phyloP scores from a whole-genome alignment of 495 filamentous ascomycete species.

The Aspergillus kassunensis region DNA sequence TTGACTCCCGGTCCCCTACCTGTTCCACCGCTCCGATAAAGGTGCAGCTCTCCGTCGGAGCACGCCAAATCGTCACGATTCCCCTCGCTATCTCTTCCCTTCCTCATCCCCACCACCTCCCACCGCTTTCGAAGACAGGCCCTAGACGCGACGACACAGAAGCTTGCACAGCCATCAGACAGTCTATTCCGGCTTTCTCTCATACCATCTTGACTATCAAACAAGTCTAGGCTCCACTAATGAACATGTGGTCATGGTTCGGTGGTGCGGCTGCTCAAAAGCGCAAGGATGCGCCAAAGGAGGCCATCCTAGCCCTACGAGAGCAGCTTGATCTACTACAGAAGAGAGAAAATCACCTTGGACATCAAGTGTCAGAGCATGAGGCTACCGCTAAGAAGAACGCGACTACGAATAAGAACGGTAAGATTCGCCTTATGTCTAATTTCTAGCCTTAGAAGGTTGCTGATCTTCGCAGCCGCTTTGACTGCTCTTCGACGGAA shows the following conservation, averaged over 20 bases:
- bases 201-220: neutral
- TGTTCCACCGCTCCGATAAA: neutral
- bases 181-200: neutral
- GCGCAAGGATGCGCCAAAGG: conserved; percentile 91
- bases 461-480: conserved; percentile 55
- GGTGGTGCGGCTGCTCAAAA: conserved; percentile 74
- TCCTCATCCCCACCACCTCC: neutral
- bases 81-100: conserved; percentile 19
- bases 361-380: conserved; percentile 89
- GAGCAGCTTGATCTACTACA: conserved; percentile 94
- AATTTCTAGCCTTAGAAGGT: neutral
- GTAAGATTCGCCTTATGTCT: conserved; percentile 26
- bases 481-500: conserved; percentile 91
- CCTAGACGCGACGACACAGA: neutral
- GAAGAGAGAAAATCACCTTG: conserved; percentile 89
- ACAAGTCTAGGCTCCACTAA: neutral
- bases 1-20: neutral
- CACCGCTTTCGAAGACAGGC: conserved; percentile 1
- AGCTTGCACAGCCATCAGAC: neutral
- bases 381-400: conserved; percentile 89
- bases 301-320: conserved; percentile 87
- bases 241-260: conserved; percentile 77
- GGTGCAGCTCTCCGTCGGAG: neutral
- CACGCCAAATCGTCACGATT: neutral
- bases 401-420: conserved; percentile 82